phyloP scores from a whole-genome alignment of 805 yeast genomes.

The Candida easanensis region DNA sequence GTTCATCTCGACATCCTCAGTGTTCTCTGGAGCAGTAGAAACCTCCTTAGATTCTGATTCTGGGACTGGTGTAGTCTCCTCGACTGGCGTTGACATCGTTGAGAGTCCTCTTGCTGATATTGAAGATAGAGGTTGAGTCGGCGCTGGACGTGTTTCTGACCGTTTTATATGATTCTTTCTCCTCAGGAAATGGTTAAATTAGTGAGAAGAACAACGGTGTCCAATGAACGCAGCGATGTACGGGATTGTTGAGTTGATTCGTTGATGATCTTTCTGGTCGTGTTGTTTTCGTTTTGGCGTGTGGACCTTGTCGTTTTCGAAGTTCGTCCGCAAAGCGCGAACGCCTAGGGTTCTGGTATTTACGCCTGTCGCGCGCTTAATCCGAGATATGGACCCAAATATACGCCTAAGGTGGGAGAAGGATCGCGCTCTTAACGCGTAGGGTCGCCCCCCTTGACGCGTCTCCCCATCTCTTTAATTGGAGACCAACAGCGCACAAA shows the following conservation, averaged over 20 bases:
- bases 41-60: constrained; percentile 1
- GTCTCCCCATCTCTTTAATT: neutral
- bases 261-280: neutral
- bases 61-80: neutral
- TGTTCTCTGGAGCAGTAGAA: constrained; percentile 1
- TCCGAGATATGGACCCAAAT: neutral
- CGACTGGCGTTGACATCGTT: constrained; percentile 10
- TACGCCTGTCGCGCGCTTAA: constrained; percentile 10
- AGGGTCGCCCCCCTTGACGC: too few relatives aligned
- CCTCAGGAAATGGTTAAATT: too few relatives aligned
- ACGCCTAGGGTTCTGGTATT: constrained; percentile 12
- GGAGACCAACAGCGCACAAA: neutral
- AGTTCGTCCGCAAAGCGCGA: neutral
- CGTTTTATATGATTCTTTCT: neutral
- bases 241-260: neutral
- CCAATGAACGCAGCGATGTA: neutral
- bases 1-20: constrained; percentile 21
- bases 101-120: neutral
- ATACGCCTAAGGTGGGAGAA: neutral
- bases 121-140: neutral
- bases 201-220: neutral
- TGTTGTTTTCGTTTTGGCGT: constrained; percentile 3
- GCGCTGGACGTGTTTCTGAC: neutral
- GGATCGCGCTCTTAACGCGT: too few relatives aligned
- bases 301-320: constrained; percentile 2